Evolutionary conservation across 306 rosid genomes (phyloP), one percentile per base, ranked within the genome.

Genomic region (Echinosophora koreensis): DNA sequence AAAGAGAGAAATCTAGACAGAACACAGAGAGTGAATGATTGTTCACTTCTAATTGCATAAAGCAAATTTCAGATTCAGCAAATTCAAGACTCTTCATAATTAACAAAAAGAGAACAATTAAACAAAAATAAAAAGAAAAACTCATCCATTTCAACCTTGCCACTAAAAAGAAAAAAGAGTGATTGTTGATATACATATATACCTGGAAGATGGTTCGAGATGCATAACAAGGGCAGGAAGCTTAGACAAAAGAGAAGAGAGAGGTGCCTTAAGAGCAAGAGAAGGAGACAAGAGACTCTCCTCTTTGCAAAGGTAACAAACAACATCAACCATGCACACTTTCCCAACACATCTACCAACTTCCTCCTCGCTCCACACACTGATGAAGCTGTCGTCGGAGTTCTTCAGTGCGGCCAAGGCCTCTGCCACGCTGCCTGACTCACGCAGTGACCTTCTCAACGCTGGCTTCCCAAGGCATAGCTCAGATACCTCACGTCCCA

Each of bases 381-480:
- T 91, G 80, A 96, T 55, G 86, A 77, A 88, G 77, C 71, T 73
- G 12, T 92, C 97, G 28, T 78, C 89, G 51, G 97, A 89, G 88
- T 34, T 74, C 2, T 87, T 86, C 34, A 95, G 84, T 16, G 86
- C 88, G 0, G 82, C 74, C 79, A 92, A 80, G 66, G 97, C 98
- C 67, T 92, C 92, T 9, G 88, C 93, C 56, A 92, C 76, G 75
- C 97, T 84, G 75, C 96, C 84, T n/a, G 97, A 81, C 16, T 76
- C 47, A 12, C 89, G 66, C 5, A 95, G 87, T 16, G 89, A 83
- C 91, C 84, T 22, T 22, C 22, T 92, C 89, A 95, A 75, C 68
- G 99, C 89, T 50, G 97, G 99, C 89, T 95, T 95, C 77, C 96
- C 99, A 15, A 95, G 98, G 77, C 96, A 92, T 88, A 95, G 99